Base-by-base conservation (phyloP, 129 eudicot species). In the Erigeron canadensis region DNA sequence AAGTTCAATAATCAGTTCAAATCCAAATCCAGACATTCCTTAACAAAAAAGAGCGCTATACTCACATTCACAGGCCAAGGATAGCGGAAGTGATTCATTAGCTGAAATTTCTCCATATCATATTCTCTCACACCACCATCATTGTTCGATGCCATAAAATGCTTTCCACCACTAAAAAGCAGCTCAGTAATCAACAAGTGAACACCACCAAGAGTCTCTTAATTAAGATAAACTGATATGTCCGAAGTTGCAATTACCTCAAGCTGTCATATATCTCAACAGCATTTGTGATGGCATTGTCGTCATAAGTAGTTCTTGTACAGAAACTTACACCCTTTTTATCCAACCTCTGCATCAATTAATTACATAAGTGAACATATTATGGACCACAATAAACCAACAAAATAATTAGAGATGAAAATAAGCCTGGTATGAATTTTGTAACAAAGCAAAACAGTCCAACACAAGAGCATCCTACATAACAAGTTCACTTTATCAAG, bases 41-140 rank as follows among this genome's bases (percentile, higher is more conserved):
- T 28, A 3, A 3, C 34, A 28, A 28, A 28, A 75, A 47, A 54
- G 15, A 9, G 5, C 41, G 57, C 13, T 42, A 28, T 66, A 84
- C 96, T 83, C 12, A 93, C 98, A 75, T 93, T 93, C 55, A 93
- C 98, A 10, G 98, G 90, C 98, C 98, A 93, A 66, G 96, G 93
- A 73, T 72, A 93, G 19, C 70, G 67, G 77, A 89, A 93, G 65
- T 87, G 87, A 21, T 89, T 89, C 54, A 68, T 53, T 42, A 83
- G 95, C 87, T 93, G 95, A 84, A 89, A 93, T 54, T 61, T 85
- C 80, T 93, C 98, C 95, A 93, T 84, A 75, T 93, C 95, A 67
- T 77, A 93, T 46, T 87, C 98, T 73, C 98, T 82, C 12, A 93
- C 84, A 5, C 98, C 84, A 73, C 92, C 87, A 60, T 93, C 98